phyloP scores from a whole-genome alignment of 352 stramenopile species.

The Globisporangium viniferum region DNA sequence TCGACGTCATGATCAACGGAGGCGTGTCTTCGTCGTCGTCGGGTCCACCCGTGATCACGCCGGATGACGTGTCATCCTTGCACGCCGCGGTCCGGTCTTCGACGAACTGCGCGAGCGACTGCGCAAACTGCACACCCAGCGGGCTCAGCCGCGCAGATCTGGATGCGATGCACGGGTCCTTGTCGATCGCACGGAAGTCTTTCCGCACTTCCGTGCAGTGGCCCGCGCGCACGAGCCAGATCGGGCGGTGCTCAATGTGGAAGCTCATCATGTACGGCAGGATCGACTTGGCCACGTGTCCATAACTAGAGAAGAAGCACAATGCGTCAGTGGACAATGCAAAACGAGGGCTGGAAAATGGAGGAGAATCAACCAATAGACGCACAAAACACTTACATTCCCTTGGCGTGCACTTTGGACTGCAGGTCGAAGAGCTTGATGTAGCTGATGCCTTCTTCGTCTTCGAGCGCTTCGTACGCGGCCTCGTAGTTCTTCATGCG shows the following conservation, averaged over 20 bases:
- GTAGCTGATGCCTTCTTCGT: slow-evolving; percentile 86
- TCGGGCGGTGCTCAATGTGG: slow-evolving; percentile 91
- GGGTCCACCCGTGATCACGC: slow-evolving; percentile 17
- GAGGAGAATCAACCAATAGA: background rate
- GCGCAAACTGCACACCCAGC: slow-evolving; percentile 91
- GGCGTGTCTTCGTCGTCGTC: slow-evolving; percentile 42
- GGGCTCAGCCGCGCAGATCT: slow-evolving; percentile 83
- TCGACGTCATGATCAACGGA: slow-evolving; percentile 75
- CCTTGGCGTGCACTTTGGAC: slow-evolving; percentile 85
- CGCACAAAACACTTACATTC: slow-evolving; percentile 42
- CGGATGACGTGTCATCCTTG: slow-evolving; percentile 34
- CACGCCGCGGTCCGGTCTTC: slow-evolving; percentile 64
- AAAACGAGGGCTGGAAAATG: background rate
- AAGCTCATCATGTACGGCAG: slow-evolving; percentile 94
- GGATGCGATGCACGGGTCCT: slow-evolving; percentile 71
- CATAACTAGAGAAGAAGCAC: slow-evolving; percentile 34
- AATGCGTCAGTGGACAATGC: background rate
- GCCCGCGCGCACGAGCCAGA: slow-evolving; percentile 91
- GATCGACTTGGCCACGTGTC: slow-evolving; percentile 90
- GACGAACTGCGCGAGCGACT: slow-evolving; percentile 90
- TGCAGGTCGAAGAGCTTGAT: slow-evolving; percentile 89
- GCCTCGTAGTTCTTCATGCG: slow-evolving; percentile 88
- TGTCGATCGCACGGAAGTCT: slow-evolving; percentile 66
- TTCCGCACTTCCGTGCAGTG: slow-evolving; percentile 74
- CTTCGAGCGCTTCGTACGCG: slow-evolving; percentile 83